Evolutionary conservation across 148 eudicot genomes (phyloP).

Genomic region (Fallopia convolvulus): DNA sequence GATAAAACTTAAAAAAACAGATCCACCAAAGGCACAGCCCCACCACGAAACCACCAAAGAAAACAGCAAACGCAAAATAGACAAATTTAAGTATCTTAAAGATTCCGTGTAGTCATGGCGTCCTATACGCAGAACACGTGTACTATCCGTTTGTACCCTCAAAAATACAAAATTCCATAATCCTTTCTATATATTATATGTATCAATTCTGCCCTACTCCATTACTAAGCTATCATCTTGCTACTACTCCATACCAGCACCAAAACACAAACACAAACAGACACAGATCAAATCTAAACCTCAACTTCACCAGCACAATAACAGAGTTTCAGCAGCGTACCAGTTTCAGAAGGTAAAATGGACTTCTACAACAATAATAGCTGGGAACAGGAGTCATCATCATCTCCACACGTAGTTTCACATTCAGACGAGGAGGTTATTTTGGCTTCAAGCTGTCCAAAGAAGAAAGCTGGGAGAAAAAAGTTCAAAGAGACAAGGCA

Average conservation of each 20-base stretch:
- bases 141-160: background rate
- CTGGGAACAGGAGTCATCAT: background rate
- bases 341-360: background rate
- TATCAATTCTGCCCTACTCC: slow-evolving; percentile 3
- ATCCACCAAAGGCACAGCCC: background rate
- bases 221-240: slow-evolving; percentile 6
- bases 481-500: slow-evolving; percentile 21
- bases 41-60: slow-evolving; percentile 10
- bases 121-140: background rate
- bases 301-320: background rate
- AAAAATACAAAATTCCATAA: background rate
- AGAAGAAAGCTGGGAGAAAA: slow-evolving; percentile 15
- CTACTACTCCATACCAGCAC: background rate
- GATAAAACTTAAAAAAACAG: background rate
- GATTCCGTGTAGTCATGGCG: slow-evolving; percentile 10
- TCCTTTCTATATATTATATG: background rate
- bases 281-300: background rate
- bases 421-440: slow-evolving; percentile 12
- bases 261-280: background rate
- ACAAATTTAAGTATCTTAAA: slow-evolving; percentile 1
- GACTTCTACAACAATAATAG: background rate
- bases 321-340: background rate
- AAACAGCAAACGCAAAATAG: slow-evolving; percentile 5
- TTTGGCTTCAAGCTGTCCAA: slow-evolving; percentile 12
- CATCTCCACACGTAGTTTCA: background rate